Evolutionary conservation across 192 early-diverging fungal genomes (phyloP), one percentile per base, ranked within the genome.

Genomic region (Coemansia sp.): DNA sequence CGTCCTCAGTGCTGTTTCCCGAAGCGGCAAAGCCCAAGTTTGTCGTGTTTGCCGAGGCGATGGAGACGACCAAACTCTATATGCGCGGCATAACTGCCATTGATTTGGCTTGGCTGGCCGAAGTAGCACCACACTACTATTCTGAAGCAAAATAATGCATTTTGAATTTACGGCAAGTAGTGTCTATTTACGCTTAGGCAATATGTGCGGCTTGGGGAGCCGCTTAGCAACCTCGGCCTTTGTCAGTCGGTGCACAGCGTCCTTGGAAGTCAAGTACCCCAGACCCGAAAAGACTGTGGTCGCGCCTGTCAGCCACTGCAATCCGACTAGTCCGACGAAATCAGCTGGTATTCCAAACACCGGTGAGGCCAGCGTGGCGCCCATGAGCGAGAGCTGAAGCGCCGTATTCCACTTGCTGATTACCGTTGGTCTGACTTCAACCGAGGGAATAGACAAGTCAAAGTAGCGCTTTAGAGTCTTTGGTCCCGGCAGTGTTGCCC

Each of bases 371-470:
- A 97, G 76, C 3, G 93, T 91, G 12, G 85, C 72, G 1, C 88
- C 89, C 89, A 99, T 93, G 13, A 96, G 87, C 8, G 75, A 65
- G 38, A 99, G 85, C 78, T 99, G 97, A 22, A 97, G 74, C 11
- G 87, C 90, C 4, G 96, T 99, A 66, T 97, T 97, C 67, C 92
- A 75, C 82, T 97, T 98, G 83, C 93, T 95, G 42, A 97, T 93
- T 31, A 79, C 71, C 4, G 95, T 96, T 16, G 97, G 95, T 13
- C 86, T 82, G 8, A 99, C 94, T 84, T 99, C 96, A 1, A 94
- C 94, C 7, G 93, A 95, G 6, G 93, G 91, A 31, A 97, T 91
- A 2, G 93, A 91, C 22, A 97, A 86, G 75, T 97, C 95, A 87
- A 92, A 99, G 68, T 95, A 97, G 27, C 94, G 85, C 7, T 52